Percentiles rank a stretch among this genome's conserved stretches.
Conservation (phyloP, 1,284 basidiomycete genomes). For the Serendipita sp. region DNA sequence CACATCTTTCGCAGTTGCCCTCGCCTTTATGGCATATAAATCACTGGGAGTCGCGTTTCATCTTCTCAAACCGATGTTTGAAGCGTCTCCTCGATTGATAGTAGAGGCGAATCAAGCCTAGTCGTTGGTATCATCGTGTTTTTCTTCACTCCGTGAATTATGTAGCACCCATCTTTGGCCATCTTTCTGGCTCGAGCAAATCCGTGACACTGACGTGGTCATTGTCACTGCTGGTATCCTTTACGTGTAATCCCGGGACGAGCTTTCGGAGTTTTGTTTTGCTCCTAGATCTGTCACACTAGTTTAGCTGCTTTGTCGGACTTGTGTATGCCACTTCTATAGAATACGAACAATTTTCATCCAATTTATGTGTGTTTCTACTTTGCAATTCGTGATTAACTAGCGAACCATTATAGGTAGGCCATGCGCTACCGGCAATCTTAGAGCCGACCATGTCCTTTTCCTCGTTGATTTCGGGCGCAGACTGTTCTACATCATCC, state of each 20-base stretch:
- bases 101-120: not conserved
- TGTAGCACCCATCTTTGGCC: not conserved
- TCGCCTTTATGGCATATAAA: not conserved
- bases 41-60: not conserved
- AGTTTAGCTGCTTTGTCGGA: too few species aligned
- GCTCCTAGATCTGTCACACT: too few species aligned
- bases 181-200: too few species aligned
- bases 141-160: not conserved
- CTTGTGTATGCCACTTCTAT: too few species aligned
- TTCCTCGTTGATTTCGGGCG: slow-evolving; percentile 63
- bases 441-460: slow-evolving; percentile 21
- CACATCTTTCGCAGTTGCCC: not conserved
- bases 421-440: not conserved
- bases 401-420: too few species aligned
- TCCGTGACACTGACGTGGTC: too few species aligned
- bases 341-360: too few species aligned
- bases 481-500: slow-evolving; percentile 73
- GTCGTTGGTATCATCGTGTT: not conserved
- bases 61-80: not conserved
- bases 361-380: too few species aligned
- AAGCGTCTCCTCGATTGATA: not conserved
- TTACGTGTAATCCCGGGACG: too few species aligned
- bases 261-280: too few species aligned
- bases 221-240: too few species aligned
- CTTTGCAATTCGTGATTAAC: too few species aligned